Evolutionary conservation across 225 moss, liverwort and hornwort genomes (phyloP).

Genomic region (Pseudisothecium myosuroides): DNA sequence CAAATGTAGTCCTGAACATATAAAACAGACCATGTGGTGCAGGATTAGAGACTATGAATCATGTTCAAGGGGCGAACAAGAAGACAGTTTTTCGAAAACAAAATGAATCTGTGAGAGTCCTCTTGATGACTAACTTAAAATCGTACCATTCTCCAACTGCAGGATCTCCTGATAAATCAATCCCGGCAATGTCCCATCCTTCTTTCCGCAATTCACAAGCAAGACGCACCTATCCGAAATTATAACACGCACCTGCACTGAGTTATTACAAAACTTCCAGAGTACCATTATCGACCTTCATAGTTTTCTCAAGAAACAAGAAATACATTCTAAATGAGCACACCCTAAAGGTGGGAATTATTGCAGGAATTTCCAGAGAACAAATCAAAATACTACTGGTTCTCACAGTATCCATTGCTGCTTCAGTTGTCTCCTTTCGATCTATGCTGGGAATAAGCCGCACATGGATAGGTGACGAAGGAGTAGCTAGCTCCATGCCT

Average conservation of each 20-base stretch:
- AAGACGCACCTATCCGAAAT: conserved; percentile 49
- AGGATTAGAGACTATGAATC: not conserved
- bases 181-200: conserved; percentile 63
- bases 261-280: not conserved
- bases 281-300: not conserved
- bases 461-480: conserved; percentile 30
- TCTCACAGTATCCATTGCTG: conserved; percentile 80
- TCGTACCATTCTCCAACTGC: conserved; percentile 61
- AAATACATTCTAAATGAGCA: not conserved
- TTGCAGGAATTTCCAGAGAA: not conserved
- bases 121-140: not conserved
- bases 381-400: not conserved
- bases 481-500: conserved; percentile 40
- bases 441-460: conserved; percentile 78
- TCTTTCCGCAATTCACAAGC: conserved; percentile 63
- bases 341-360: not conserved
- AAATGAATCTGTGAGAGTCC: not conserved
- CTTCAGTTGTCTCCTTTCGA: conserved; percentile 63
- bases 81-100: not conserved
- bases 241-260: not conserved
- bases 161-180: conserved; percentile 89
- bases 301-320: not conserved
- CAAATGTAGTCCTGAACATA: conserved; percentile 45
- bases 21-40: not conserved
- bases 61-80: not conserved